phyloP scores from a whole-genome alignment of 768 basidiomycete genomes.

The Rhodotorula diobovata region DNA sequence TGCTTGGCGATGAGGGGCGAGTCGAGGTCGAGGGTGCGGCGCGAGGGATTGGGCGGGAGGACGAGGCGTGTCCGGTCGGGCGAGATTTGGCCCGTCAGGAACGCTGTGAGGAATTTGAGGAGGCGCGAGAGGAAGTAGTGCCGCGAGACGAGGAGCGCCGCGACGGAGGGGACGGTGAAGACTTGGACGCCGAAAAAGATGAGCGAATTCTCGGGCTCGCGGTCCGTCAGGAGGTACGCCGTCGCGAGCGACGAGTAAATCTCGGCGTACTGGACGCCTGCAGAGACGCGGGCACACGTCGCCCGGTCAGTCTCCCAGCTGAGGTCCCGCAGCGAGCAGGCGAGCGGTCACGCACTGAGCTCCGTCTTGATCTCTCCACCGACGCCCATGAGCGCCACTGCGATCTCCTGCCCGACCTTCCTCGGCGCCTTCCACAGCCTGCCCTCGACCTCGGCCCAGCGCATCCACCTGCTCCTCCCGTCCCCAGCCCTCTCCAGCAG shows the following conservation, averaged over 20 bases:
- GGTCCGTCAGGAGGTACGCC: constrained; percentile 82
- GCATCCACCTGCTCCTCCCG: constrained; percentile 52
- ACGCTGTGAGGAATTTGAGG: constrained; percentile 60
- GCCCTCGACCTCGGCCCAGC: constrained; percentile 44
- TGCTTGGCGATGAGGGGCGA: background rate
- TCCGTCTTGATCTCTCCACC: constrained; percentile 61
- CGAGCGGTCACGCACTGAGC: constrained; percentile 55
- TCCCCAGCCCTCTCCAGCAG: constrained; percentile 73
- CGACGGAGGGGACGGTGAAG: constrained; percentile 84
- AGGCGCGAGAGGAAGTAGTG: constrained; percentile 70
- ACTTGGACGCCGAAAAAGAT: constrained; percentile 88
- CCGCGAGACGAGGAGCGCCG: constrained; percentile 68
- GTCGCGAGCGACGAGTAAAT: constrained; percentile 77
- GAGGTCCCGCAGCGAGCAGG: background rate
- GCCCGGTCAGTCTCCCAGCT: background rate
- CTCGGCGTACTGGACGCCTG: constrained; percentile 31
- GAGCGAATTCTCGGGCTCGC: constrained; percentile 91
- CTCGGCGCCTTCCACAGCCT: constrained; percentile 47
- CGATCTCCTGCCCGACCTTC: constrained; percentile 44
- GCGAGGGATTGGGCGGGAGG: constrained; percentile 70
- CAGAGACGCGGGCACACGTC: background rate
- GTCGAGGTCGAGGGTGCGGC: constrained; percentile 45
- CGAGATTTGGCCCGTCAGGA: constrained; percentile 74
- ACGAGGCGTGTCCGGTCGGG: constrained; percentile 53
- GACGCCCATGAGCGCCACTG: constrained; percentile 39